These are phyloP conservation scores for Monosporascus cannonballus DNA, from an alignment of 2,329 filamentous ascomycete genomes.

Conservation along the genomic window DNA sequence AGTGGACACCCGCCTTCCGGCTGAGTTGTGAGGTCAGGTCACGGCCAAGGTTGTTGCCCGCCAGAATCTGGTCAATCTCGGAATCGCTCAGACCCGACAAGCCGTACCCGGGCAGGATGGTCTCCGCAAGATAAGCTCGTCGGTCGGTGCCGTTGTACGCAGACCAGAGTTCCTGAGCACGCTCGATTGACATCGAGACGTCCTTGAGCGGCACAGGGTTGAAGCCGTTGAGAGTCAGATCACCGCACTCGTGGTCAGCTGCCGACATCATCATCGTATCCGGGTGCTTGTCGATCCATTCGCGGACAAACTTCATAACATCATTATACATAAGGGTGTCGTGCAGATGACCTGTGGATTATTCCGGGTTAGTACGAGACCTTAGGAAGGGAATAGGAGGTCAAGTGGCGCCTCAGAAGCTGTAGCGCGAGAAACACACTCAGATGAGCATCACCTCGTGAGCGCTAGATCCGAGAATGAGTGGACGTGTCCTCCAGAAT, in stretches of 20 bases:
- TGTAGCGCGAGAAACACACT: too few relatives aligned
- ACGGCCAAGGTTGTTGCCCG: constrained; percentile 16
- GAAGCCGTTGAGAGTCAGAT: constrained; percentile 31
- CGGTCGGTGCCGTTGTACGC: constrained; percentile 25
- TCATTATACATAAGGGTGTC: constrained; percentile 35
- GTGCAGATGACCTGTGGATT: constrained; percentile 37
- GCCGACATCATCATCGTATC: constrained; percentile 32
- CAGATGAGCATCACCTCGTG: too few relatives aligned
- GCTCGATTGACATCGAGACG: constrained; percentile 26
- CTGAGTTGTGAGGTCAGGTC: constrained; percentile 25
- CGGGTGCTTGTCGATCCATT: constrained; percentile 33
- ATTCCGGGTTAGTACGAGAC: background rate
- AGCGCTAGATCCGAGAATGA: too few relatives aligned
- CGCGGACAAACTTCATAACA: constrained; percentile 28
- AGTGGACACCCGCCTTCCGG: constrained; percentile 25
- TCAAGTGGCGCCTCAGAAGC: too few relatives aligned
- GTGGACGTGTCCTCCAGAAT: too few relatives aligned
- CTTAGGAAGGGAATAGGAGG: too few relatives aligned
- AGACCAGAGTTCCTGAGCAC: constrained; percentile 19
- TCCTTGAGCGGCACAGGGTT: constrained; percentile 26
- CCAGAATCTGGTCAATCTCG: constrained; percentile 22
- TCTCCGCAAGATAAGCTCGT: constrained; percentile 20
- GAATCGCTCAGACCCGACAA: constrained; percentile 23
- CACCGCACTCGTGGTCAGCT: constrained; percentile 35
- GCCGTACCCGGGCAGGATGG: constrained; percentile 26